Percentiles rank a stretch among this genome's conserved stretches.
phyloP scores from a whole-genome alignment of 2,329 filamentous ascomycete genomes.

The Fusarium praegraminearum region DNA sequence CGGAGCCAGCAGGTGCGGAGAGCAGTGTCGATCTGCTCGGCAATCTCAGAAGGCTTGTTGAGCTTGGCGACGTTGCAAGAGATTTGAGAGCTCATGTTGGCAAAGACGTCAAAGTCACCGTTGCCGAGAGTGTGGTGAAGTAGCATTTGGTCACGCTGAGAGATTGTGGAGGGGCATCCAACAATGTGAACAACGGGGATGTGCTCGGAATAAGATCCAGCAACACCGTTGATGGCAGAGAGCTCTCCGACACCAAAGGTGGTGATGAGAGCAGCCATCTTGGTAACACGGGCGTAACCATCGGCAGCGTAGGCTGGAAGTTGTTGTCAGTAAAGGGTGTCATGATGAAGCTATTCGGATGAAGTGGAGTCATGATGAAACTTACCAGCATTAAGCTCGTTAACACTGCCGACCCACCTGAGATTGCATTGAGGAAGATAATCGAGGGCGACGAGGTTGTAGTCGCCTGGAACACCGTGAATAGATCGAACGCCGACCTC shows the following conservation, averaged over 20 bases:
- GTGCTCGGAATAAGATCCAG: conserved; percentile 79
- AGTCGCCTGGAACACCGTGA: conserved; percentile 79
- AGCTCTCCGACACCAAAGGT: conserved; percentile 82
- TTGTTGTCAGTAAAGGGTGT: conserved; percentile 30
- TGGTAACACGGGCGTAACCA: conserved; percentile 80
- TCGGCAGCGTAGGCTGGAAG: conserved; percentile 78
- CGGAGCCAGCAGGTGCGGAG: conserved; percentile 79
- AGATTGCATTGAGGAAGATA: conserved; percentile 70
- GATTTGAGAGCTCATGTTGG: conserved; percentile 79
- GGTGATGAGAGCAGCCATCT: conserved; percentile 76
- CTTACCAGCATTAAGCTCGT: conserved; percentile 78
- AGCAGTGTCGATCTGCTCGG: conserved; percentile 80
- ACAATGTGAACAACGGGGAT: conserved; percentile 79
- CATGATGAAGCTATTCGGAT: not conserved
- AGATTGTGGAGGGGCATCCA: conserved; percentile 62
- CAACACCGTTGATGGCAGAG: conserved; percentile 79
- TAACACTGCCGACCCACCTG: conserved; percentile 76
- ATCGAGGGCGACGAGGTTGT: conserved; percentile 77
- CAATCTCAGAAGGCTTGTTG: conserved; percentile 75
- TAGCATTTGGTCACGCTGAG: conserved; percentile 62
- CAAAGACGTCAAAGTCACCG: conserved; percentile 85
- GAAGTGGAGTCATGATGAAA: conserved; percentile 38
- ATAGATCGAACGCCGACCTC: conserved; percentile 74
- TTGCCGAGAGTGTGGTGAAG: conserved; percentile 79
- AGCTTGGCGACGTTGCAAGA: conserved; percentile 79